phyloP scores from a whole-genome alignment of 176 grass and related monocot species.

The Rhynchospora tenuis region DNA sequence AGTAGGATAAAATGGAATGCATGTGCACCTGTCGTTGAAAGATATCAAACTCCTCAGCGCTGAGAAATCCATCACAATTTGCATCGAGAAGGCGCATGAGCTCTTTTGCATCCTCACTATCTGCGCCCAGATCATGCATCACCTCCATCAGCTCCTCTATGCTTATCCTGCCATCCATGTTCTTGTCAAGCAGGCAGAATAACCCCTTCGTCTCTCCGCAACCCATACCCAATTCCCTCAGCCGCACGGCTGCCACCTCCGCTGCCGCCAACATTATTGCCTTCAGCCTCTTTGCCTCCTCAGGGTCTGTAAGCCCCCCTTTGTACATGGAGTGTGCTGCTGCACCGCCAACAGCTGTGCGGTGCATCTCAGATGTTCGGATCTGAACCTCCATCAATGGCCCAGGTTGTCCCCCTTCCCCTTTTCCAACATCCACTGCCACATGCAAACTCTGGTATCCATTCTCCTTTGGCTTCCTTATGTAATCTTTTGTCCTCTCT shows the following conservation, averaged over 20 bases:
- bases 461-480: conserved; percentile 67
- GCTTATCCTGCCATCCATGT: conserved; percentile 83
- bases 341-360: conserved; percentile 65
- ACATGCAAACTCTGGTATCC: conserved; percentile 95
- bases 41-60: conserved; percentile 77
- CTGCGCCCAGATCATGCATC: conserved; percentile 87
- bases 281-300: conserved; percentile 74
- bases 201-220: conserved; percentile 51
- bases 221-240: conserved; percentile 54
- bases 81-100: conserved; percentile 86
- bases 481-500: conserved; percentile 75
- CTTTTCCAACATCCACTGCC: conserved; percentile 69
- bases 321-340: conserved; percentile 96
- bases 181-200: conserved; percentile 76
- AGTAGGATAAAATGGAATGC: neutral
- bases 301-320: conserved; percentile 75
- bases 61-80: conserved; percentile 85
- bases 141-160: conserved; percentile 87
- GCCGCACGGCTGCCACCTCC: conserved; percentile 70
- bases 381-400: conserved; percentile 96
- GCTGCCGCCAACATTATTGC: conserved; percentile 76
- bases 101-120: conserved; percentile 59
- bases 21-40: conserved; percentile 80
- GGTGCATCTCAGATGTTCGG: conserved; percentile 72
- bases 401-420: conserved; percentile 26